A percentile compares a stretch with the other conserved stretches of the same genome.
Conservation (phyloP, 73 alveolate genomes). For the Effrenium voratum region DNA sequence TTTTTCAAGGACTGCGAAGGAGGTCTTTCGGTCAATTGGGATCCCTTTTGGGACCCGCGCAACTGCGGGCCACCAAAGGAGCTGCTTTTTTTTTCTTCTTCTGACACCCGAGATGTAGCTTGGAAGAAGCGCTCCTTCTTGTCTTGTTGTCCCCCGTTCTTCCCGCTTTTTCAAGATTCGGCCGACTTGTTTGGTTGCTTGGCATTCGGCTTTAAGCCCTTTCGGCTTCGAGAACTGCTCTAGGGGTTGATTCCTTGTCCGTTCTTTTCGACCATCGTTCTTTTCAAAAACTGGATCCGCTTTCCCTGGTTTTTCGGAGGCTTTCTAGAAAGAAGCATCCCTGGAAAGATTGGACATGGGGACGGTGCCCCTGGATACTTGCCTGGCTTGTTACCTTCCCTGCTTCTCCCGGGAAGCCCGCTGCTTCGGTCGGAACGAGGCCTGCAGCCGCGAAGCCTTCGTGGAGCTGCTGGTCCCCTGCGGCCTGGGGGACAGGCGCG, state of each 20-base stretch:
- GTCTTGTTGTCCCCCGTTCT: background rate
- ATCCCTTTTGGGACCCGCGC: background rate
- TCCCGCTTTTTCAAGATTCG: too few relatives aligned
- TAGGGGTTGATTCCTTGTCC: too few relatives aligned
- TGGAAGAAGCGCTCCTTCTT: background rate
- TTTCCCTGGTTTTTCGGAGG: too few relatives aligned
- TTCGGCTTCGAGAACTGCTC: too few relatives aligned
- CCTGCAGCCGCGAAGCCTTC: conserved; percentile 90
- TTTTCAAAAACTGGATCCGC: too few relatives aligned
- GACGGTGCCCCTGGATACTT: background rate
- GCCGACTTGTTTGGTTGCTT: too few relatives aligned
- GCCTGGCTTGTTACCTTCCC: background rate
- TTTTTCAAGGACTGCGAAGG: background rate
- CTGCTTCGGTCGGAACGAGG: too few relatives aligned
- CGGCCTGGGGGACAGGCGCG: conserved; percentile 62
- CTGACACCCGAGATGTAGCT: background rate
- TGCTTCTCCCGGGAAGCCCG: background rate
- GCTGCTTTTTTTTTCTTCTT: too few relatives aligned
- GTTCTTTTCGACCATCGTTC: too few relatives aligned
- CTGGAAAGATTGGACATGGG: background rate
- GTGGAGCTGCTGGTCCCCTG: conserved; percentile 79
- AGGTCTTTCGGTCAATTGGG: background rate
- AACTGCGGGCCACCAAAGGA: background rate
- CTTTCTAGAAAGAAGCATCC: too few relatives aligned
- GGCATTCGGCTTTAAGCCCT: too few relatives aligned